Conservation (phyloP, 768 basidiomycete species). For the Psilocybe azurescens region DNA sequence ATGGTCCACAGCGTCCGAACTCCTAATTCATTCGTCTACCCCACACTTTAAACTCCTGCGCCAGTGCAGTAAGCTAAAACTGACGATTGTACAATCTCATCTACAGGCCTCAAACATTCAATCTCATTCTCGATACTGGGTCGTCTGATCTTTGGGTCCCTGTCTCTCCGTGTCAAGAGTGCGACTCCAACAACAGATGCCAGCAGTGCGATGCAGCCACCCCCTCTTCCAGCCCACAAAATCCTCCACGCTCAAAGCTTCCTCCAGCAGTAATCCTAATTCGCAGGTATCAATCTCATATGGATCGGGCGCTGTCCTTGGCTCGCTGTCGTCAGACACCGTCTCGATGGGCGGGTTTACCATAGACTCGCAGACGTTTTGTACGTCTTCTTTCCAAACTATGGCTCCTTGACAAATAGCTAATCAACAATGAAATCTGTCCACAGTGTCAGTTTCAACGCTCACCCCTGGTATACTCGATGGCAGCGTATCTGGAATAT, state of each 20-base stretch:
- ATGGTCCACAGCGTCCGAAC: no score
- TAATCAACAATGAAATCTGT: neutral
- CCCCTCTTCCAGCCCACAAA: constrained; percentile 44
- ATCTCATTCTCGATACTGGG: constrained; percentile 90
- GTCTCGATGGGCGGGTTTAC: constrained; percentile 71
- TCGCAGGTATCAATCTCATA: constrained; percentile 52
- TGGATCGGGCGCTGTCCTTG: constrained; percentile 72
- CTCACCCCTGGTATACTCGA: constrained; percentile 53
- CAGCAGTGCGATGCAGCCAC: constrained; percentile 22
- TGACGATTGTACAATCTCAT: neutral
- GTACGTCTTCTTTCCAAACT: constrained; percentile 35
- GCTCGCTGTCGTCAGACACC: constrained; percentile 59
- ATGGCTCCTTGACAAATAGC: neutral
- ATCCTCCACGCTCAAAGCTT: constrained; percentile 28
- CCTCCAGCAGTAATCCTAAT: neutral
- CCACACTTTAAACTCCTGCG: no score
- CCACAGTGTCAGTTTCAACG: constrained; percentile 59
- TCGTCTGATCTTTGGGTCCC: constrained; percentile 92
- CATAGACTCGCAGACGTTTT: constrained; percentile 56
- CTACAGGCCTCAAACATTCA: constrained; percentile 66
- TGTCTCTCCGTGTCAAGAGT: constrained; percentile 49
- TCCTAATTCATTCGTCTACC: no score
- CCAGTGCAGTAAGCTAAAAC: no score
- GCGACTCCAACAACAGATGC: constrained; percentile 28
- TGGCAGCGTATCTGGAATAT: constrained; percentile 65